A percentile compares a stretch with the other conserved stretches of the same genome.
Conservation (phyloP, 2,329 filamentous ascomycete genomes). For the Orbilia quercus region DNA sequence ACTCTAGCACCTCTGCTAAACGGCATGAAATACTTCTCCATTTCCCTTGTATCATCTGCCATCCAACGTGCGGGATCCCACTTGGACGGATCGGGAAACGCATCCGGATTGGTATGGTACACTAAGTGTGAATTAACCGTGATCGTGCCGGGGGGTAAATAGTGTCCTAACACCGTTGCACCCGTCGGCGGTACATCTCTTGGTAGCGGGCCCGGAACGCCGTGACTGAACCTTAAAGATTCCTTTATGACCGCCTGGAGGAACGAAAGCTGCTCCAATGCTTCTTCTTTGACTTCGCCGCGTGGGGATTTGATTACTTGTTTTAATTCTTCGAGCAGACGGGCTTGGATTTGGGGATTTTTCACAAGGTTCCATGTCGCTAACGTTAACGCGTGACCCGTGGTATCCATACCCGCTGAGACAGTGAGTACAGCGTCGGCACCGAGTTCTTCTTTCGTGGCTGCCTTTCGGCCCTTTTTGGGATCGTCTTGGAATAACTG, state of each 20-base stretch:
- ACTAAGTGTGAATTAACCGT: conserved; percentile 23
- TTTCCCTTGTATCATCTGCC: conserved; percentile 29
- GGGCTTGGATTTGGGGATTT: conserved; percentile 30
- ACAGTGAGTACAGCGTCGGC: conserved; percentile 44
- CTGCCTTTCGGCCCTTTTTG: conserved; percentile 38
- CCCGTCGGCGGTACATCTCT: conserved; percentile 29
- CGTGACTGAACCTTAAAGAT: conserved; percentile 32
- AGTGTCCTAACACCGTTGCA: conserved; percentile 17
- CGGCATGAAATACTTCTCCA: conserved; percentile 44
- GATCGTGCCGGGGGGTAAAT: conserved; percentile 19
- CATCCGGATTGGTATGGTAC: conserved; percentile 36
- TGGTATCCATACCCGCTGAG: conserved; percentile 55
- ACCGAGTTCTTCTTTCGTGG: conserved; percentile 28
- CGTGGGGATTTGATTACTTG: conserved; percentile 24
- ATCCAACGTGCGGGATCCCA: conserved; percentile 44
- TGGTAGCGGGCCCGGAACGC: conserved; percentile 34
- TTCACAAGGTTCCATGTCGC: conserved; percentile 42
- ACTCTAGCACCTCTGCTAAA: conserved; percentile 39
- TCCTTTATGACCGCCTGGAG: conserved; percentile 45
- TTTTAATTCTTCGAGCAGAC: conserved; percentile 44
- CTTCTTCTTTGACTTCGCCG: conserved; percentile 23
- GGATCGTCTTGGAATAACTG: conserved; percentile 43
- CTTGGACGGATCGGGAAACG: conserved; percentile 33
- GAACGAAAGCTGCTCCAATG: conserved; percentile 27
- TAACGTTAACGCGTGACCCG: conserved; percentile 42